Percentiles rank a stretch among this genome's conserved stretches.
phyloP scores from a whole-genome alignment of 495 filamentous ascomycete genomes.

The Penicillium lividum region DNA sequence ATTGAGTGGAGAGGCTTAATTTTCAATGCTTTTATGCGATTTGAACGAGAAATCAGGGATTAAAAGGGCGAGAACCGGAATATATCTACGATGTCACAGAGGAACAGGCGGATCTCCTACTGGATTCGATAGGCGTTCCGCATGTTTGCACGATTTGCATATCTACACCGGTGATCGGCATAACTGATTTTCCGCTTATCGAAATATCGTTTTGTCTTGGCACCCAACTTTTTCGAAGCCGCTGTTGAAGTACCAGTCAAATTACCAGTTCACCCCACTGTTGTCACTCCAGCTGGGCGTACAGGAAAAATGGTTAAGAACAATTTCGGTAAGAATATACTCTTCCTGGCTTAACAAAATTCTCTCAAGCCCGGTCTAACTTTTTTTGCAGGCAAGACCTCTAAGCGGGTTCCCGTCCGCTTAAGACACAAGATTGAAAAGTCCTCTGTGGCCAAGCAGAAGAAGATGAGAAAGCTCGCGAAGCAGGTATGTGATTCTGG shows the following conservation, averaged over 20 bases:
- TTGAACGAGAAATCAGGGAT: not conserved
- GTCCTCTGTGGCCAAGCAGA: conserved; percentile 83
- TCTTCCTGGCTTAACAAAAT: not conserved
- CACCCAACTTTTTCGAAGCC: conserved; percentile 8
- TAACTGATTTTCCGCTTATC: conserved; percentile 44
- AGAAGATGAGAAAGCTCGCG: conserved; percentile 80
- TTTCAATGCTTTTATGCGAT: not conserved
- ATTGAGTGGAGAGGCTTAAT: not conserved
- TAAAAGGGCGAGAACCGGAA: conserved; percentile 6
- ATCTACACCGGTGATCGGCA: conserved; percentile 40
- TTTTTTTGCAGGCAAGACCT: conserved; percentile 74
- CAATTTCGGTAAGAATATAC: conserved; percentile 39
- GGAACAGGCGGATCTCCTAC: conserved; percentile 11
- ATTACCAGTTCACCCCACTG: conserved; percentile 14
- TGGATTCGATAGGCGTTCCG: conserved; percentile 19
- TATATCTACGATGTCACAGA: not conserved
- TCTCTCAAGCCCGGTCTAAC: conserved; percentile 9
- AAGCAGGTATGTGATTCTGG: conserved; percentile 61
- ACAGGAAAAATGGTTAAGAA: conserved; percentile 49
- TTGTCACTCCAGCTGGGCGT: conserved; percentile 4
- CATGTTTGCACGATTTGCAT: conserved; percentile 9
- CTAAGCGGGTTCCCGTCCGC: conserved; percentile 86
- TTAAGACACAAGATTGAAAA: conserved; percentile 96
- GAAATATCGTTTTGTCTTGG: conserved; percentile 29
- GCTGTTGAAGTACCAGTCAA: conserved; percentile 13